Percentiles rank a stretch among this genome's conserved stretches.
phyloP scores from a whole-genome alignment of 2,329 filamentous ascomycete species.

The Aspergillus pseudoterreus region DNA sequence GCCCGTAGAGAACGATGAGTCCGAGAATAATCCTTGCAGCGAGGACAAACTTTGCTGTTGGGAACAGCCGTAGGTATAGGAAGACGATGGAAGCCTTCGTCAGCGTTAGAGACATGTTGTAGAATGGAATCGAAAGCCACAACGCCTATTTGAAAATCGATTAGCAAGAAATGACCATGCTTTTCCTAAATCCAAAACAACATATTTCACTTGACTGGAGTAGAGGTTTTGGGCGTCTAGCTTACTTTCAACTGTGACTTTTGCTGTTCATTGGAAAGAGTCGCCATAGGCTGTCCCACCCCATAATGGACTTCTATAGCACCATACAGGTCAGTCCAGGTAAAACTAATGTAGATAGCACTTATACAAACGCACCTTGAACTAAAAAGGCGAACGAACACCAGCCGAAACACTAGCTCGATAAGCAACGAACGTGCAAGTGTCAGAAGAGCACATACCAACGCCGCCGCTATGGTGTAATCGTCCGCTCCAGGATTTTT shows the following conservation, averaged over 20 bases:
- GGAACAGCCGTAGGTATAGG: neutral
- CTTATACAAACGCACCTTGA: neutral
- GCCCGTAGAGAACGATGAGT: neutral
- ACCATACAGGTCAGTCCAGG: neutral
- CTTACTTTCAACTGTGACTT: neutral
- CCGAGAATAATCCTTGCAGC: neutral
- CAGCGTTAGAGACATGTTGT: slow-evolving; percentile 2
- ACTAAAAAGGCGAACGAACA: neutral
- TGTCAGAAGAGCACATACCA: neutral
- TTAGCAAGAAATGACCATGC: too few relatives aligned
- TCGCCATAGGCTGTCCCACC: neutral
- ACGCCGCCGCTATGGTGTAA: neutral
- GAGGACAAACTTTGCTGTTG: neutral
- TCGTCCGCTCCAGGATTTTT: neutral
- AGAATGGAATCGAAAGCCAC: slow-evolving; percentile 3
- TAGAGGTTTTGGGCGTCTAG: too few relatives aligned
- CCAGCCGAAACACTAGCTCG: neutral
- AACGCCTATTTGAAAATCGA: neutral
- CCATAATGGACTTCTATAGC: slow-evolving; percentile 1
- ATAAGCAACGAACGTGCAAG: neutral
- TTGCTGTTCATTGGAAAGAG: neutral
- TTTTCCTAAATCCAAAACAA: too few relatives aligned
- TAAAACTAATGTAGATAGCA: neutral
- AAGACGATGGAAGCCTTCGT: slow-evolving; percentile 1
- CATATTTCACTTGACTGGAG: too few relatives aligned